These are phyloP conservation scores for Trichoderma pleuroti DNA, from an alignment of 2,329 filamentous ascomycete species.

Conservation along the genomic window DNA sequence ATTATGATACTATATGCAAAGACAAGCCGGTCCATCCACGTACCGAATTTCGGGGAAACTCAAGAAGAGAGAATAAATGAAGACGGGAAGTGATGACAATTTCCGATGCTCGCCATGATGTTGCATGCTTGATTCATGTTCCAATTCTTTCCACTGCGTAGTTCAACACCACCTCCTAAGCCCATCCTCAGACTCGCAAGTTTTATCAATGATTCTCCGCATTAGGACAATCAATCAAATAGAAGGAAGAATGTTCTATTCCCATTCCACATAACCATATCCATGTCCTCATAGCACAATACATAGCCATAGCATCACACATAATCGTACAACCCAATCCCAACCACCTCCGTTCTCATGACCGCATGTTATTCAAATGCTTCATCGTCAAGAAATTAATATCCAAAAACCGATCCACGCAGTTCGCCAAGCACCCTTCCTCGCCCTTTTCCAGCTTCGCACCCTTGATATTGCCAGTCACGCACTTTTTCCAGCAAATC, in stretches of 20 bases:
- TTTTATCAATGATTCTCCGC: neutral
- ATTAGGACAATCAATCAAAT: neutral
- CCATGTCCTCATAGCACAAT: neutral
- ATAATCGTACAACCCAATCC: neutral
- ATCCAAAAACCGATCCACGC: conserved; percentile 91
- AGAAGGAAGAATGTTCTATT: neutral
- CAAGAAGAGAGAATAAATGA: neutral
- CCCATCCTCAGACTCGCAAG: neutral
- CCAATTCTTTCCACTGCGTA: neutral
- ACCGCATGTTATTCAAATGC: conserved; percentile 66
- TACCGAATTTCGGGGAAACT: neutral
- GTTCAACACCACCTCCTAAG: neutral
- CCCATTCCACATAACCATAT: neutral
- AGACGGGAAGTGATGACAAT: neutral
- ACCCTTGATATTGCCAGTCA: conserved; percentile 68
- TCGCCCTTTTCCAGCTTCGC: conserved; percentile 72
- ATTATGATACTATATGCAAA: conserved; percentile 29
- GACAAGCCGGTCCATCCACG: conserved; percentile 19
- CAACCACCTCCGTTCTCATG: conserved; percentile 13
- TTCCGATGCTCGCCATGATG: neutral
- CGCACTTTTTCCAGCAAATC: conserved; percentile 93
- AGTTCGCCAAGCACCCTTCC: conserved; percentile 83
- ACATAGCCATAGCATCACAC: neutral
- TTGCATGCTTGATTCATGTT: neutral
- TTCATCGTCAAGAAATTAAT: conserved; percentile 79